Evolutionary conservation across 2,329 filamentous ascomycete species (phyloP), one percentile per base, ranked within the genome.

Genomic region (Neocatenulostroma microsporum): DNA sequence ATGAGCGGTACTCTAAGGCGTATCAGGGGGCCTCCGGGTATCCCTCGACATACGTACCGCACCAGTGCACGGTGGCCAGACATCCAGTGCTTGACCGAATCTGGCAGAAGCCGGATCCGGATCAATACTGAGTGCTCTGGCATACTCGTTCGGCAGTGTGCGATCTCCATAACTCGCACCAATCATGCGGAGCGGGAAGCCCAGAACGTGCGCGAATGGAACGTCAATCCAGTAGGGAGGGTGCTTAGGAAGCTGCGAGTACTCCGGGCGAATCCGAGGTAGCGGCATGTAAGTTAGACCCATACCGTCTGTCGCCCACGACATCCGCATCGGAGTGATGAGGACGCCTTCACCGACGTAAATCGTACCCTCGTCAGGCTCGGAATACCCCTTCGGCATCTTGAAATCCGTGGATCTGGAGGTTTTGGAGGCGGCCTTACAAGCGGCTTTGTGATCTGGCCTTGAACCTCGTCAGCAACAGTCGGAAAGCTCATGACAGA

Each of bases 161-260:
- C 15, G 26, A 13, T 14, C 13, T 11, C 26, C 26, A 7, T 11
- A 14, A 14, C 7, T 14, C 6, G 9, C 26, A 9, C n/a, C n/a
- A n/a, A 28, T 28, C 26, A 28, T 7, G 10, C 26, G 26, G 15
- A 28, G 26, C 13, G 26, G 26, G 26, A 28, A 28, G 26, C 26
- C 26, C 26, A 28, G 13, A 6, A 13, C 6, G 6, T 28, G 8
- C 10, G 26, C 15, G 6, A 13, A 11, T 14, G 26, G 26, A 9
- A 28, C 10, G n/a, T 28, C n/a, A 6, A 28, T 14, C 26, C 26
- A 28, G 26, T 14, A 14, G 15, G 8, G 9, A 14, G 9, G 7
- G 26, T 28, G n/a, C n/a, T n/a, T n/a, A n/a, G n/a, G n/a, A n/a
- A n/a, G n/a, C n/a, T 28, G 7, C 6, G 26, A 11, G 15, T 28